Base-by-base conservation (phyloP, 768 basidiomycete genomes). In the Sporobolomyces roseus region DNA sequence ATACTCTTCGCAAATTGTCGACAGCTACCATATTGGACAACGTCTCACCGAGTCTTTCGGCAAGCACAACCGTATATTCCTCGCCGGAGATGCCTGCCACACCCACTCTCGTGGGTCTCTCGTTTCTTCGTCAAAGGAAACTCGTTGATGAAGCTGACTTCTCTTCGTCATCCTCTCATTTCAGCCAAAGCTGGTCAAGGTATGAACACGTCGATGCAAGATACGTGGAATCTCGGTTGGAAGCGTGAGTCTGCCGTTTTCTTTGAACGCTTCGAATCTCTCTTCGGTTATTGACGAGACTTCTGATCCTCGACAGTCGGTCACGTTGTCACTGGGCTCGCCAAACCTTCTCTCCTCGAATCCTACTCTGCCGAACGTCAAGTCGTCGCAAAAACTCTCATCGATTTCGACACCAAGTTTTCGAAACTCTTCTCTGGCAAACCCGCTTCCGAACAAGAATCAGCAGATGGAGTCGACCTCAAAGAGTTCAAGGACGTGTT, bases 371-470 rank as follows among this genome's bases (percentile, higher is more conserved):
- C 79, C 32, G 89, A 91, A 74, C 81, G 89, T 32, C 82, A 74
- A 65, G 58, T 68, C 29, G 70, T 75, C 66, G 88, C 89, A 0
- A 83, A 86, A 77, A 87, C 88, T 65, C 81, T 91, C 66, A 89
- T 89, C 67, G 73, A 82, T 54, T 89, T 88, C 74, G 88, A 69
- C 58, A 64, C 89, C 19, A 75, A 86, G 66, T 87, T 85, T 68
- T 81, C 86, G 12, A 80, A 81, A 19, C 78, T 88, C n/a, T 88
- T 88, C 76, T 88, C 87, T 27, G 84, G 84, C 45, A 87, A 87
- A 76, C 85, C 87, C 6, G 80, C 81, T 36, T 85, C 84, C 6
- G 77, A 79, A 38, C 78, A 77, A 48, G 65, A 65, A 17, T 50
- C 53, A 7, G 59, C 61, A 33, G 74, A 71, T 13, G 75, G 73